These are phyloP conservation scores for Moesziomyces parantarcticus DNA, from an alignment of 1,284 basidiomycete genomes.

Conservation along the genomic window DNA sequence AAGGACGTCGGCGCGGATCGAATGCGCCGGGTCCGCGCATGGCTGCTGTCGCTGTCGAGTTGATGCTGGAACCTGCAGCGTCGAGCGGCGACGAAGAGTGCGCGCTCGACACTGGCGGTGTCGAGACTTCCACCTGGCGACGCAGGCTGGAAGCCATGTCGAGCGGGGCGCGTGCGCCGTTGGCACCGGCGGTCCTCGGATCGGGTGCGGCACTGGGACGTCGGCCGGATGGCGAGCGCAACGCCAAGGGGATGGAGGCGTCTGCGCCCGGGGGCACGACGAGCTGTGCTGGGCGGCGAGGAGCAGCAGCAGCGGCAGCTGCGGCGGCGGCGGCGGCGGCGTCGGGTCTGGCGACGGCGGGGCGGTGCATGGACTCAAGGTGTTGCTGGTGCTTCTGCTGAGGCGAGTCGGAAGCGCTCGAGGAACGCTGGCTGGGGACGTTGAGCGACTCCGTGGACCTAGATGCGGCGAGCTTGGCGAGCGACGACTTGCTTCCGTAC, in stretches of 20 bases:
- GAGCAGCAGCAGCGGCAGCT: neutral
- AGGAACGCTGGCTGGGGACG: constrained; percentile 26
- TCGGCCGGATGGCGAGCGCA: constrained; percentile 53
- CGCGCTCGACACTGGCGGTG: constrained; percentile 19
- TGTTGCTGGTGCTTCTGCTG: constrained; percentile 22
- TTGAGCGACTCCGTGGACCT: constrained; percentile 41
- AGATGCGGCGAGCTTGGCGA: constrained; percentile 36
- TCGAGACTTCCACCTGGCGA: constrained; percentile 52
- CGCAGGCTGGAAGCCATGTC: constrained; percentile 55
- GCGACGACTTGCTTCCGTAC: constrained; percentile 44
- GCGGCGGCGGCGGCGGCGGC: neutral
- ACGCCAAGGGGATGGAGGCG: constrained; percentile 35
- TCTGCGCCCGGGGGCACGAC: constrained; percentile 24
- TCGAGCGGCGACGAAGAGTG: constrained; percentile 24
- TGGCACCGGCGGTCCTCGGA: constrained; percentile 29
- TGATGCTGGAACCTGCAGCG: constrained; percentile 5
- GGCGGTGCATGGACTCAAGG: constrained; percentile 5
- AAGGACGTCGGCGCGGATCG: constrained; percentile 42
- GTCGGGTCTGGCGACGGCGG: neutral
- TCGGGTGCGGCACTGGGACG: constrained; percentile 56
- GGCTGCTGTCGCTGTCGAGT: neutral
- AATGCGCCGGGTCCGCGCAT: constrained; percentile 38
- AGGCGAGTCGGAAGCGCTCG: constrained; percentile 22
- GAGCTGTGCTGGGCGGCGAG: constrained; percentile 35
- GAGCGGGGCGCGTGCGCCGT: constrained; percentile 17